phyloP scores from a whole-genome alignment of 176 grass and related monocot species.

The Oryza glumipatula region DNA sequence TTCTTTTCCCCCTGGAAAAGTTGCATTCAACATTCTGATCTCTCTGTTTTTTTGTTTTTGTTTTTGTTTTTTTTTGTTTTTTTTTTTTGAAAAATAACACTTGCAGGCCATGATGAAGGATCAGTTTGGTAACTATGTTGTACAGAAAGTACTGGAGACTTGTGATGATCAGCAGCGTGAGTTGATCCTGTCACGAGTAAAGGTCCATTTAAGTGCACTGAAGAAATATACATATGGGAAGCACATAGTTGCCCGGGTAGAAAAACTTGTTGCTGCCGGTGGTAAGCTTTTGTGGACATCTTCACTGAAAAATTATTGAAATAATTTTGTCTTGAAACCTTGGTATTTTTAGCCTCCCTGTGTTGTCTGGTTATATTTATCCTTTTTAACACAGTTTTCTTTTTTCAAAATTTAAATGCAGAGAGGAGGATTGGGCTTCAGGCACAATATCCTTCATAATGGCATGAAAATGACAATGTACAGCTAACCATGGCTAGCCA shows the following conservation, averaged over 20 bases:
- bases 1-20: not conserved
- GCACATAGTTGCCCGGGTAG: conserved; percentile 82
- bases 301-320: conserved; percentile 23
- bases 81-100: not conserved
- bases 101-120: conserved; percentile 90
- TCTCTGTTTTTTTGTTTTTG: too few relatives aligned
- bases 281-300: conserved; percentile 44
- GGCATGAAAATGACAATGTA: conserved; percentile 74
- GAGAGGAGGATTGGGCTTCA: conserved; percentile 90
- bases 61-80: not conserved
- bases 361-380: not conserved
- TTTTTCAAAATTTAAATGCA: conserved; percentile 42
- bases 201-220: conserved; percentile 78
- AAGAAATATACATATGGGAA: conserved; percentile 95
- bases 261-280: conserved; percentile 80
- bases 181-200: conserved; percentile 73
- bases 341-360: not conserved
- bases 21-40: not conserved
- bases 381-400: not conserved
- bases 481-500: conserved; percentile 88
- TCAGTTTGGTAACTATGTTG: conserved; percentile 86
- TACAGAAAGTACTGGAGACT: conserved; percentile 85
- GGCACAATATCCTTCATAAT: conserved; percentile 61
- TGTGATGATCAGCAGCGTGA: conserved; percentile 82
- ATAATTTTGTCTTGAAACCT: not conserved